Evolutionary conservation across 2,329 filamentous ascomycete genomes (phyloP).

Genomic region (Raffaelea arxii): DNA sequence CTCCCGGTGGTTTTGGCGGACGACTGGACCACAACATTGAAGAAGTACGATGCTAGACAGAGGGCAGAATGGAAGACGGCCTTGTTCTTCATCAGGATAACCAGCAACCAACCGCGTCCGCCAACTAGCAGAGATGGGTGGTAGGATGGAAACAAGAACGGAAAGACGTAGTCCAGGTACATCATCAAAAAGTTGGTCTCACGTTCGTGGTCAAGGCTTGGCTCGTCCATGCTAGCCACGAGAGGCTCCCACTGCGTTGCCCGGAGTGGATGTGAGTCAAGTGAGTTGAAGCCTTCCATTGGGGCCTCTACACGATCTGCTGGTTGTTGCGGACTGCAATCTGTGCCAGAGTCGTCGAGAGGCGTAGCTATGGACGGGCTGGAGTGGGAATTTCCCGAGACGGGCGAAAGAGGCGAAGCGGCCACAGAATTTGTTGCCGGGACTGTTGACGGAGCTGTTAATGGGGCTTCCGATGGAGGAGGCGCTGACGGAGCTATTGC

Average conservation of each 20-base stretch:
- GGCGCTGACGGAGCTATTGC: neutral
- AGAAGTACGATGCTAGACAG: conserved; percentile 48
- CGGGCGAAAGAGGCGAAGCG: neutral
- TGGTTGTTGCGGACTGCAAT: conserved; percentile 2
- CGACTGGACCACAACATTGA: conserved; percentile 30
- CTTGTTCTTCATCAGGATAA: conserved; percentile 45
- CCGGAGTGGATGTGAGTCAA: too few relatives aligned
- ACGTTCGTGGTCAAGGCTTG: conserved; percentile 10
- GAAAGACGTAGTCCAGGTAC: conserved; percentile 53
- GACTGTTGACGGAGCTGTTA: neutral
- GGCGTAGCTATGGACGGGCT: neutral
- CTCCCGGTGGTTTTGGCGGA: too few relatives aligned
- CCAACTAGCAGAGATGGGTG: conserved; percentile 43
- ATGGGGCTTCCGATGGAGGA: neutral
- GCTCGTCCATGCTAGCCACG: conserved; percentile 1
- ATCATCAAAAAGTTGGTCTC: conserved; percentile 38
- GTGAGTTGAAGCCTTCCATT: too few relatives aligned
- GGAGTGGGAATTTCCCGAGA: neutral
- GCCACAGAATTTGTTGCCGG: too few relatives aligned
- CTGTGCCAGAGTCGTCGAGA: conserved; percentile 1
- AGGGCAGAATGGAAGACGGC: conserved; percentile 48
- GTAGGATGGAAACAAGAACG: conserved; percentile 55
- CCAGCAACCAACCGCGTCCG: conserved; percentile 52
- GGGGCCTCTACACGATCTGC: too few relatives aligned
- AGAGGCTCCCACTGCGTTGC: neutral